Percentiles rank a stretch among this genome's conserved stretches.
These are phyloP conservation scores for Phytophthora europaea DNA, from an alignment of 352 stramenopile genomes.

Conservation along the genomic window DNA sequence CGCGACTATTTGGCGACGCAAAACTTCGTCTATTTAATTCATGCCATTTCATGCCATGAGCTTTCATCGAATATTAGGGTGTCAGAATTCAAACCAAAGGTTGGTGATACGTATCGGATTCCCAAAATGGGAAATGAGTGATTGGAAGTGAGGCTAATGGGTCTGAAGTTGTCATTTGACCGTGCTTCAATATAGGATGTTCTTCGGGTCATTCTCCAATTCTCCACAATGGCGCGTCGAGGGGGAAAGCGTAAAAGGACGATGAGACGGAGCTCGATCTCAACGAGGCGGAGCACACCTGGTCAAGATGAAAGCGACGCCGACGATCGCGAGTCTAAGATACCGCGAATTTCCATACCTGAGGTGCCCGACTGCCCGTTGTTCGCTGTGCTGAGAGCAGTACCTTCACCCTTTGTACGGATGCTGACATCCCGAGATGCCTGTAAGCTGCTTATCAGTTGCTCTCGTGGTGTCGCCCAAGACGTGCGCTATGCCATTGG, in stretches of 20 bases:
- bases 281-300: background rate
- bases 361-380: background rate
- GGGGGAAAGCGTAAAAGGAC: too few relatives aligned
- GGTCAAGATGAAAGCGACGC: background rate
- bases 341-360: background rate
- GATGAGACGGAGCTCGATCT: too few relatives aligned
- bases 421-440: slow-evolving; percentile 2
- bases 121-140: too few relatives aligned
- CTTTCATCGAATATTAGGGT: too few relatives aligned
- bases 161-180: background rate
- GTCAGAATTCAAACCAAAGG: too few relatives aligned
- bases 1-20: too few relatives aligned
- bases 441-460: slow-evolving; percentile 6
- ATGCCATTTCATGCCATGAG: too few relatives aligned
- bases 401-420: background rate
- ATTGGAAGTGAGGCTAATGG: too few relatives aligned
- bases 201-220: background rate
- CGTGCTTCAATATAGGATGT: too few relatives aligned
- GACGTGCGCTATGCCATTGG: slow-evolving; percentile 12
- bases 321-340: background rate
- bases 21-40: too few relatives aligned
- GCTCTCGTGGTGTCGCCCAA: slow-evolving; percentile 7
- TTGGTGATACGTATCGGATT: too few relatives aligned
- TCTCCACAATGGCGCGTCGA: background rate
- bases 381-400: background rate